Evolutionary conservation across 2,329 filamentous ascomycete species (phyloP).

Genomic region (Neonectria magnoliae): DNA sequence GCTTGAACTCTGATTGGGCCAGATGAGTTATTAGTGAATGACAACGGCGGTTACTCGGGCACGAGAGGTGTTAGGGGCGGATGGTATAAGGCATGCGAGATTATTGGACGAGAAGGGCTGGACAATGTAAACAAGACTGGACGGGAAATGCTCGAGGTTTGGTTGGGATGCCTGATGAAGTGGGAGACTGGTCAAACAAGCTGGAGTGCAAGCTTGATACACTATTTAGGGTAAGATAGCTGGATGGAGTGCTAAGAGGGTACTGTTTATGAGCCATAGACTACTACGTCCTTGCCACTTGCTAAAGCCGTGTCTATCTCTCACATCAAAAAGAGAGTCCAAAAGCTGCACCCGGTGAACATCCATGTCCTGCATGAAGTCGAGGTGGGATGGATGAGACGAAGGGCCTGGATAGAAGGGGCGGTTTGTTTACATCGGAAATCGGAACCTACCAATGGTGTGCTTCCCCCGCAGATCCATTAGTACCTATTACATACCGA

Average conservation of each 20-base stretch:
- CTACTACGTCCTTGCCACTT: too few species aligned
- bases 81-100: background rate
- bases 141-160: background rate
- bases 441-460: background rate
- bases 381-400: background rate
- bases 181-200: background rate
- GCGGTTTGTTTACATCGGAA: constrained; percentile 18
- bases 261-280: too few species aligned
- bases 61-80: background rate
- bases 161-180: background rate
- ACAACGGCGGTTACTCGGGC: background rate
- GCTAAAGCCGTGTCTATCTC: background rate
- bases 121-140: background rate
- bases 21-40: background rate
- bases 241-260: background rate
- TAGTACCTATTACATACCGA: background rate
- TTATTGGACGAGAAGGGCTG: background rate
- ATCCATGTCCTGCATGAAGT: background rate
- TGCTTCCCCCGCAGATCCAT: constrained; percentile 5
- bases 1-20: constrained; percentile 7
- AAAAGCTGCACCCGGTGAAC: background rate
- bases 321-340: background rate
- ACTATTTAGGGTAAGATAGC: background rate
- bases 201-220: background rate
- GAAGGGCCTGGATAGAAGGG: constrained; percentile 11